Conservation (phyloP, 2,329 filamentous ascomycete species). For the Xylaria sp. region DNA sequence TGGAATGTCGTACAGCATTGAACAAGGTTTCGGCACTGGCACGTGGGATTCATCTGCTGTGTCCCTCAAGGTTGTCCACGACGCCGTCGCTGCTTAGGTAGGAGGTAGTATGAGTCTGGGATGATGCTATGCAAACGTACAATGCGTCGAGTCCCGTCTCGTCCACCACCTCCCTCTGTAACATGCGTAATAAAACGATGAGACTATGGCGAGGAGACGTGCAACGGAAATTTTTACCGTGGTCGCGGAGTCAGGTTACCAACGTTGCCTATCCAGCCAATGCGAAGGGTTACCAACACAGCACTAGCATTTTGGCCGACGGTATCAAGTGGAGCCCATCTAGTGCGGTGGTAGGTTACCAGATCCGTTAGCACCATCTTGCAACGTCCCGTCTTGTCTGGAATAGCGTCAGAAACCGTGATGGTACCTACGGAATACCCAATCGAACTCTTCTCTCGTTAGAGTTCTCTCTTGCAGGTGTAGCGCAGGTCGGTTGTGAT, state of each 20-base stretch:
- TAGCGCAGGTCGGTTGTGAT: not conserved
- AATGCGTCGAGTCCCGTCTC: not conserved
- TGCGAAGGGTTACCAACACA: not conserved
- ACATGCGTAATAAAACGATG: no score
- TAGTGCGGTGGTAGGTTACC: not conserved
- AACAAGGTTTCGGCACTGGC: not conserved
- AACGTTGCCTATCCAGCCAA: no score
- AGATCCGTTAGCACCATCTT: not conserved
- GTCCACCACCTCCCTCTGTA: no score
- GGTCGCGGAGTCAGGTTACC: no score
- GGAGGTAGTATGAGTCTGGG: not conserved
- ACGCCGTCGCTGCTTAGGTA: not conserved
- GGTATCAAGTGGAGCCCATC: not conserved
- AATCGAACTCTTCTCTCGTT: not conserved
- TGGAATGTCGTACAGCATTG: not conserved
- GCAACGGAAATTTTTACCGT: no score
- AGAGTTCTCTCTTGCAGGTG: not conserved
- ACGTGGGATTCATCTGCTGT: not conserved
- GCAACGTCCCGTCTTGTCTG: not conserved
- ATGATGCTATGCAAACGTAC: not conserved
- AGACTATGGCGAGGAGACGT: not conserved
- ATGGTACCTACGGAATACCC: no score
- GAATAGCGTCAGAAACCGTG: not conserved
- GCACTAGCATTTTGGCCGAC: not conserved
- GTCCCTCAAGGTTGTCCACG: not conserved